Conservation (phyloP, 257 asterid genomes). For the Penstemon eatonii region DNA sequence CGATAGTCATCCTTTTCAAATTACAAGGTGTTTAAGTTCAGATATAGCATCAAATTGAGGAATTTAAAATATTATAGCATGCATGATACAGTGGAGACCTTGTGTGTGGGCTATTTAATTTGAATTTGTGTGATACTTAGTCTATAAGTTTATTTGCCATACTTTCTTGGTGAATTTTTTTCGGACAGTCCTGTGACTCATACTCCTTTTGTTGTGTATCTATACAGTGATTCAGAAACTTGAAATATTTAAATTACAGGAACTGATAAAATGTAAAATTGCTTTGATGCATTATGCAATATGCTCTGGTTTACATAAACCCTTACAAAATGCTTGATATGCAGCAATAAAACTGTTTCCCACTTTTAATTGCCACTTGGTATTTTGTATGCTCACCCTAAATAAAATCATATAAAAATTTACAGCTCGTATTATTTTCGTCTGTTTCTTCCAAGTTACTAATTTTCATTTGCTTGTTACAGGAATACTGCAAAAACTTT, state of each 20-base stretch:
- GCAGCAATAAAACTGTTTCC: too few species aligned
- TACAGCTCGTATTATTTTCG: background rate
- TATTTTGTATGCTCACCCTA: background rate
- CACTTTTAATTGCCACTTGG: too few species aligned
- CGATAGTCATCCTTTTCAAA: background rate
- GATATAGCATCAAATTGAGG: constrained; percentile 9
- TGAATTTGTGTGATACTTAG: background rate
- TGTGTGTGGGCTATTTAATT: background rate
- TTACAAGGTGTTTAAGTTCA: constrained; percentile 17
- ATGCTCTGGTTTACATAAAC: too few species aligned
- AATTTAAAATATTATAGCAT: background rate
- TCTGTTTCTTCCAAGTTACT: constrained; percentile 3
- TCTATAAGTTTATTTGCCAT: too few species aligned
- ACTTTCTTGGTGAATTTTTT: too few species aligned
- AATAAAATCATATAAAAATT: too few species aligned
- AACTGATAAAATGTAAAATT: background rate
- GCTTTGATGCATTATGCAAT: background rate
- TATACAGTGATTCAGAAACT: background rate
- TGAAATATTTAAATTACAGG: background rate
- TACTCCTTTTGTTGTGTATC: too few species aligned
- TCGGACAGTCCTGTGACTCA: too few species aligned
- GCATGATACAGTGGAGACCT: background rate
- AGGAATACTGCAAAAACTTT: constrained; percentile 98
- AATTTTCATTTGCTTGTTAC: constrained; percentile 25
- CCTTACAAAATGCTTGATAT: too few species aligned